Base-by-base conservation (phyloP, 2,329 filamentous ascomycete species). In the Alternaria brassicae region DNA sequence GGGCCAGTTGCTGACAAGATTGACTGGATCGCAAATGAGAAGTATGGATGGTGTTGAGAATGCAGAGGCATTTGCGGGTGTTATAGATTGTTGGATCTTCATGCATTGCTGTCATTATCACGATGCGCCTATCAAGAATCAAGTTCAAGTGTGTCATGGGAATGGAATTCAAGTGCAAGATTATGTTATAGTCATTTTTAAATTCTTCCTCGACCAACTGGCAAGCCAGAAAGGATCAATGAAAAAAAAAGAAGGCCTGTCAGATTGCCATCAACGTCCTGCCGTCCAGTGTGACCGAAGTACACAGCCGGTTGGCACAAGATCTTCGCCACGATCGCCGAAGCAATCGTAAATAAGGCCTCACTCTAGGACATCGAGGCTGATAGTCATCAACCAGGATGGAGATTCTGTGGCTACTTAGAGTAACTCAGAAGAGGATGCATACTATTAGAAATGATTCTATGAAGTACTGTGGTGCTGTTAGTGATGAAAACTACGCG, bases 311-410 rank as follows among this genome's bases (percentile, higher is more conserved):
- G 84, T 84, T 81, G 89, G 91, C 90, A 89, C 84, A 90, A 95
- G 91, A 95, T 96, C 92, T 95, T 95, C 90, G 92, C 88, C 89
- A 89, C 89, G 88, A 86, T 90, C 90, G 93, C 88, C 91, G 91
- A 88, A 89, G 85, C 79, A 84, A 81, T 81, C 58, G 81, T 77
- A 85, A 85, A 82, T 81, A 73, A 81, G 84, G 85, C 81, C 90
- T 93, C 91, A 95, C 91, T 93, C 91, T 91, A 87, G 89, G 90
- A 89, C 83, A 85, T 85, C 88, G 91, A 91, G 90, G 91, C 91
- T 91, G 74, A 68, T 74, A 66, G 80, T 96, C 92, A 95, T 96
- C 92, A 91, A 91, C 91, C 91, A 92, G 91, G 91, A 89, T 94
- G 67, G 67, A 88, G 87, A 84, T 83, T 92, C 90, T 94, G 90